Evolutionary conservation across 1,284 basidiomycete genomes (phyloP).

Genomic region (Tetrapyrgos nigripes): DNA sequence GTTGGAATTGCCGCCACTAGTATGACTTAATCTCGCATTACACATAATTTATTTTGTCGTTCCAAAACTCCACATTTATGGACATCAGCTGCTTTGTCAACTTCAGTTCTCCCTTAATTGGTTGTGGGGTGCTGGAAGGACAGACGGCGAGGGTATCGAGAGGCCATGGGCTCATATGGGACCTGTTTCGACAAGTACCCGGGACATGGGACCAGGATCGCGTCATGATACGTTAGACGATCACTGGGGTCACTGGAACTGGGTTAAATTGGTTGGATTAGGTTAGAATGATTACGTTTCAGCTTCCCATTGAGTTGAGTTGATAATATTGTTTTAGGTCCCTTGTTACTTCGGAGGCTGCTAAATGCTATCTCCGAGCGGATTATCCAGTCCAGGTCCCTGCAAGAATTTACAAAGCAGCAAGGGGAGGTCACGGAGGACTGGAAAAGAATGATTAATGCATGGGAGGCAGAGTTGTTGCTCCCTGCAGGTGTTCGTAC

Average conservation of each 20-base stretch:
- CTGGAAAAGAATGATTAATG: conserved; percentile 26
- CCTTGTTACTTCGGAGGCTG: background rate
- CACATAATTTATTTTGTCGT: conserved; percentile 17
- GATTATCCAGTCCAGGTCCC: background rate
- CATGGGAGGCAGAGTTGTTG: conserved; percentile 29
- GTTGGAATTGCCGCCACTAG: conserved; percentile 2
- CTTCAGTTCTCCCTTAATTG: too few relatives aligned
- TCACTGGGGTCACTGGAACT: too few relatives aligned
- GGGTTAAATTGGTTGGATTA: conserved; percentile 26
- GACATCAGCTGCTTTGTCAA: conserved; percentile 27
- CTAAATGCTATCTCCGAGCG: background rate
- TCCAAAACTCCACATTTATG: conserved; percentile 31
- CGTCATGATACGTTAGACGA: too few relatives aligned
- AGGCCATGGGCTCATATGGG: too few relatives aligned
- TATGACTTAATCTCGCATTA: conserved; percentile 1
- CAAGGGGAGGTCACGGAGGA: background rate
- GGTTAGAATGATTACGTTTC: background rate
- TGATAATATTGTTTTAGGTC: background rate
- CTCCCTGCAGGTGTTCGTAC: background rate
- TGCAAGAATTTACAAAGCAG: background rate
- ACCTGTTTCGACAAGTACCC: too few relatives aligned
- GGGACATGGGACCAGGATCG: too few relatives aligned
- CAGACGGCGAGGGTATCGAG: too few relatives aligned
- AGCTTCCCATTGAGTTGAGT: too few relatives aligned
- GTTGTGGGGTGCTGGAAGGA: too few relatives aligned